These are phyloP conservation scores for Exserohilum turcica DNA, from an alignment of 2,329 filamentous ascomycete genomes.

Conservation along the genomic window DNA sequence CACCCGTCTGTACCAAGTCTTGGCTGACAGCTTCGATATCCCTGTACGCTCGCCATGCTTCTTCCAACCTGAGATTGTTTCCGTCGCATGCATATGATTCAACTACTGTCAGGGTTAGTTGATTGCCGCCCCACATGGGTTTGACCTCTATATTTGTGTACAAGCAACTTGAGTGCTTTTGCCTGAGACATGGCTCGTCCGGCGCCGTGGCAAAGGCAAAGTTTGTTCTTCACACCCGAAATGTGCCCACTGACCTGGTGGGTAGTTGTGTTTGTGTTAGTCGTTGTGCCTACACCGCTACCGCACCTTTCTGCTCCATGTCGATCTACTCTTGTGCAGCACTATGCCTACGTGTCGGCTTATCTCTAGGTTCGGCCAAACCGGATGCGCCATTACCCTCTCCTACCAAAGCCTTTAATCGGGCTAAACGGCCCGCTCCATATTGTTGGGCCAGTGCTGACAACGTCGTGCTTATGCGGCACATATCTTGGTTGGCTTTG, in stretches of 20 bases:
- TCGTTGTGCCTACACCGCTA: constrained; percentile 38
- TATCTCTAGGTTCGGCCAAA: background rate
- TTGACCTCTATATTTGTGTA: constrained; percentile 42
- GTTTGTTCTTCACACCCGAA: constrained; percentile 39
- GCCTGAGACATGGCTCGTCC: constrained; percentile 47
- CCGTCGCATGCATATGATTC: constrained; percentile 50
- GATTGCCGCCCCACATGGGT: constrained; percentile 34
- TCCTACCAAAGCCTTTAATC: constrained; percentile 8
- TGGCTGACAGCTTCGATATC: constrained; percentile 45
- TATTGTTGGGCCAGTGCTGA: constrained; percentile 50
- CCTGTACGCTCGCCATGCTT: constrained; percentile 48
- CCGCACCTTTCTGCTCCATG: constrained; percentile 49
- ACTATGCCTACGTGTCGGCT: background rate
- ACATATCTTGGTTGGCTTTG: constrained; percentile 13
- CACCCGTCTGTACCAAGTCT: constrained; percentile 43
- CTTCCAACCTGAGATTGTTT: constrained; percentile 47
- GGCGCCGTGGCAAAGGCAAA: constrained; percentile 48
- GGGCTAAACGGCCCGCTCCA: constrained; percentile 43
- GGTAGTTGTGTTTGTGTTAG: constrained; percentile 28
- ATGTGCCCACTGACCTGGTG: constrained; percentile 33
- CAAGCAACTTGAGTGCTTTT: constrained; percentile 39
- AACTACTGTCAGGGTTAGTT: constrained; percentile 36
- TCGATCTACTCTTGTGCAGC: constrained; percentile 29
- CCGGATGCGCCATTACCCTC: background rate
- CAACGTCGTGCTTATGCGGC: constrained; percentile 36